phyloP scores from a whole-genome alignment of 1,284 basidiomycete species.

The Marasmius tenuissimus region DNA sequence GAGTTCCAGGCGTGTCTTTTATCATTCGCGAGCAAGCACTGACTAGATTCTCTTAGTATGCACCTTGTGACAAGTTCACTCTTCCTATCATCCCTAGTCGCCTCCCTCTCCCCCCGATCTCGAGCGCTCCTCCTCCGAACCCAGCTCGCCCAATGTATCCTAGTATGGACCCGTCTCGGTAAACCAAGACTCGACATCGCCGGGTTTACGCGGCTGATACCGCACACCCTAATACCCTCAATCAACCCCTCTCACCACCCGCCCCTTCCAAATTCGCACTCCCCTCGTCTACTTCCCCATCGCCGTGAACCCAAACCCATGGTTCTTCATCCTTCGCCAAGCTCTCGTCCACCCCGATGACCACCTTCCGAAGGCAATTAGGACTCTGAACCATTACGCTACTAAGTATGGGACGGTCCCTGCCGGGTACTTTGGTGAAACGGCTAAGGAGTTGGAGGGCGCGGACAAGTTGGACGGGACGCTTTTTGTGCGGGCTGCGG shows the following conservation, averaged over 20 bases:
- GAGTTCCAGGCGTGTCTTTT: constrained; percentile 18
- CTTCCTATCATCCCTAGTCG: constrained; percentile 44
- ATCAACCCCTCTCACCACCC: not conserved
- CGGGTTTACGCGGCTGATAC: constrained; percentile 35
- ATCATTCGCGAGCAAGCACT: not conserved
- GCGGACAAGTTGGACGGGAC: not conserved
- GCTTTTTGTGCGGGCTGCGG: not conserved
- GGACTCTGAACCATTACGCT: constrained; percentile 51
- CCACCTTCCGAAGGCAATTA: constrained; percentile 57
- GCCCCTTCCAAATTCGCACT: not conserved
- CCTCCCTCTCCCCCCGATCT: constrained; percentile 34
- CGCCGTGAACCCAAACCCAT: constrained; percentile 48
- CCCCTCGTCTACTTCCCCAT: constrained; percentile 6
- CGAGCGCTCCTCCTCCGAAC: constrained; percentile 42
- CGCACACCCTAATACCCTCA: constrained; percentile 26
- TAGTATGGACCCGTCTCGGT: constrained; percentile 41
- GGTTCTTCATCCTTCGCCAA: constrained; percentile 50
- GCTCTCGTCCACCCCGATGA: constrained; percentile 53
- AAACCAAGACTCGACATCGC: constrained; percentile 38
- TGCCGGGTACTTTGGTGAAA: not conserved
- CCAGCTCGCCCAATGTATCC: constrained; percentile 38
- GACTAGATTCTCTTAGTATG: constrained; percentile 35
- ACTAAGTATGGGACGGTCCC: constrained; percentile 38
- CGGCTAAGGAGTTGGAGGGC: not conserved
- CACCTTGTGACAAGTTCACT: constrained; percentile 55